Conservation (phyloP, 176 grass and related monocot species). For the Oryza glaberrima region DNA sequence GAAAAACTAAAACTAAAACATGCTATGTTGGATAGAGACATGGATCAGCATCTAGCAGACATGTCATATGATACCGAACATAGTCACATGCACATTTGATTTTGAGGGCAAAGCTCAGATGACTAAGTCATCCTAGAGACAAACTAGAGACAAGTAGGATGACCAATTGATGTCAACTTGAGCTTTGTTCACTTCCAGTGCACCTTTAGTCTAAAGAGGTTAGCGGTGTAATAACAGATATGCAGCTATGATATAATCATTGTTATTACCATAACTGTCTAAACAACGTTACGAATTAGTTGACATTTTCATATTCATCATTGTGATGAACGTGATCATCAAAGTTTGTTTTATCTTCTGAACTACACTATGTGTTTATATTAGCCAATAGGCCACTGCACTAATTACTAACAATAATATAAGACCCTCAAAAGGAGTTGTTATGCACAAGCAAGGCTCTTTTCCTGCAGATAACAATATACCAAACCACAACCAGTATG, state of each 20-base stretch:
- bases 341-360: not conserved
- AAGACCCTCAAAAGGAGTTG: not conserved
- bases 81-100: constrained; percentile 40
- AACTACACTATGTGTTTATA: not conserved
- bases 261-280: not conserved
- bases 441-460: not conserved
- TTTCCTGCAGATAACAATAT: not conserved
- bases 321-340: not conserved
- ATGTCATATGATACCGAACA: constrained; percentile 49
- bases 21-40: constrained; percentile 43
- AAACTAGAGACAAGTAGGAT: constrained; percentile 51
- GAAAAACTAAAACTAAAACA: constrained; percentile 28
- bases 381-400: not conserved
- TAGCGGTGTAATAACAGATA: not conserved
- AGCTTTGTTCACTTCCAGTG: constrained; percentile 12
- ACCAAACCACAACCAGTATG: not conserved
- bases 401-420: not conserved
- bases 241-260: not conserved
- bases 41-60: constrained; percentile 49
- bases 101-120: constrained; percentile 32
- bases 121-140: constrained; percentile 44
- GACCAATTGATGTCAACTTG: constrained; percentile 41
- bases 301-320: not conserved
- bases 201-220: constrained; percentile 21
- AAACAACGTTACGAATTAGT: constrained; percentile 10